Conservation (phyloP, 805 yeast genomes). For the Candida taoyuanica region DNA sequence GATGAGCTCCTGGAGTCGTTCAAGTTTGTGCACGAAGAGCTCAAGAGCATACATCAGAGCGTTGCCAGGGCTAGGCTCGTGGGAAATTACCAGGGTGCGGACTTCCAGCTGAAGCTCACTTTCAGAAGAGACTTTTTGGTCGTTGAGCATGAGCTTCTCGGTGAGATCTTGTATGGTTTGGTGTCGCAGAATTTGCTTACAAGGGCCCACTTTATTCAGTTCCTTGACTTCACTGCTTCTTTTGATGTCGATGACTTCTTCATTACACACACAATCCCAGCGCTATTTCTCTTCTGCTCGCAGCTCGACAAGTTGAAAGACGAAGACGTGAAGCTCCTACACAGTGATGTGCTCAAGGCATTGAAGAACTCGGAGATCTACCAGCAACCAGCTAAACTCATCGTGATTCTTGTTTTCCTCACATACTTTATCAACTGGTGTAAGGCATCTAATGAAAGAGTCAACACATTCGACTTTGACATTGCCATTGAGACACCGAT, state of each 20-base stretch:
- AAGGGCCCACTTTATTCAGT: conserved; percentile 32
- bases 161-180: conserved; percentile 57
- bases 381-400: conserved; percentile 43
- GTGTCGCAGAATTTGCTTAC: conserved; percentile 34
- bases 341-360: conserved; percentile 33
- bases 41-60: conserved; percentile 49
- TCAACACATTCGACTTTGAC: conserved; percentile 47
- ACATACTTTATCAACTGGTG: conserved; percentile 66
- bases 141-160: conserved; percentile 64
- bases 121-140: conserved; percentile 61
- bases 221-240: conserved; percentile 43
- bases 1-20: conserved; percentile 50
- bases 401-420: conserved; percentile 47
- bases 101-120: conserved; percentile 44
- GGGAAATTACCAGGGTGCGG: conserved; percentile 42
- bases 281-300: conserved; percentile 43
- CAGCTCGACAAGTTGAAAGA: conserved; percentile 33
- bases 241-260: conserved; percentile 60
- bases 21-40: conserved; percentile 49
- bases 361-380: conserved; percentile 39
- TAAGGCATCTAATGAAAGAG: conserved; percentile 42
- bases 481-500: conserved; percentile 55
- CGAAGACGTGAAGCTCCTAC: conserved; percentile 34
- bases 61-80: conserved; percentile 49
- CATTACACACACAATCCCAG: conserved; percentile 60